Evolutionary conservation across 805 yeast genomes (phyloP).

Genomic region (Ogataea trehaloabstinens): DNA sequence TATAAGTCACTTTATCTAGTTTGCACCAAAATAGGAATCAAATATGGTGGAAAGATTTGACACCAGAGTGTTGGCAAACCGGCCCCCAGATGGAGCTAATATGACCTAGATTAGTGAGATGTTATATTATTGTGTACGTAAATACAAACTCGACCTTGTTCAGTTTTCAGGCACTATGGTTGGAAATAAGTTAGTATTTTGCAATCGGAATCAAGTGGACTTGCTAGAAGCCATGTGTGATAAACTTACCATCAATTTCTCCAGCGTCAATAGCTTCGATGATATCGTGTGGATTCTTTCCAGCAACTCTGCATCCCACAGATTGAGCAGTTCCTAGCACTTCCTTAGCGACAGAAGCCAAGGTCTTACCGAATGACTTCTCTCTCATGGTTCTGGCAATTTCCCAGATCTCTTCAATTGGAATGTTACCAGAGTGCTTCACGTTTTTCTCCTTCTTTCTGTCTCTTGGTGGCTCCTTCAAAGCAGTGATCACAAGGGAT

Average conservation of each 20-base stretch:
- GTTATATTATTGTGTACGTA: constrained; percentile 26
- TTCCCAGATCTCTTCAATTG: constrained; percentile 93
- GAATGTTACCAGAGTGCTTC: constrained; percentile 98
- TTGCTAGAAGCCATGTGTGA: too few relatives aligned
- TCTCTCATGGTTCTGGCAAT: constrained; percentile 97
- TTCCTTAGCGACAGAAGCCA: constrained; percentile 97
- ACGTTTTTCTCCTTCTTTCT: constrained; percentile 99
- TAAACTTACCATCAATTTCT: constrained; percentile 72
- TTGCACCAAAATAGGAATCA: constrained; percentile 90
- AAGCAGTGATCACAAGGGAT: constrained; percentile 96
- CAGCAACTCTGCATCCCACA: constrained; percentile 98
- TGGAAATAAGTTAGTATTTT: constrained; percentile 10
- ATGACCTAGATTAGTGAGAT: constrained; percentile 26
- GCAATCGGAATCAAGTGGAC: constrained; percentile 3
- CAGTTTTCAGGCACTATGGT: constrained; percentile 67
- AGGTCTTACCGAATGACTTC: constrained; percentile 96
- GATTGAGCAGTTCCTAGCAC: constrained; percentile 99
- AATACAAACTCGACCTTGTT: constrained; percentile 30
- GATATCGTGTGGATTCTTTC: constrained; percentile 98
- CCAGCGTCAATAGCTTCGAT: constrained; percentile 98
- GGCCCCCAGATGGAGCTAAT: constrained; percentile 1
- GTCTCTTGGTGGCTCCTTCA: constrained; percentile 99
- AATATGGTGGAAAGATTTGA: constrained; percentile 56
- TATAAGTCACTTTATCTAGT: constrained; percentile 70
- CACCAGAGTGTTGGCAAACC: constrained; percentile 96